A percentile compares a stretch with the other conserved stretches of the same genome.
phyloP scores from a whole-genome alignment of 768 basidiomycete species.

The Boletus vinaceobasis region DNA sequence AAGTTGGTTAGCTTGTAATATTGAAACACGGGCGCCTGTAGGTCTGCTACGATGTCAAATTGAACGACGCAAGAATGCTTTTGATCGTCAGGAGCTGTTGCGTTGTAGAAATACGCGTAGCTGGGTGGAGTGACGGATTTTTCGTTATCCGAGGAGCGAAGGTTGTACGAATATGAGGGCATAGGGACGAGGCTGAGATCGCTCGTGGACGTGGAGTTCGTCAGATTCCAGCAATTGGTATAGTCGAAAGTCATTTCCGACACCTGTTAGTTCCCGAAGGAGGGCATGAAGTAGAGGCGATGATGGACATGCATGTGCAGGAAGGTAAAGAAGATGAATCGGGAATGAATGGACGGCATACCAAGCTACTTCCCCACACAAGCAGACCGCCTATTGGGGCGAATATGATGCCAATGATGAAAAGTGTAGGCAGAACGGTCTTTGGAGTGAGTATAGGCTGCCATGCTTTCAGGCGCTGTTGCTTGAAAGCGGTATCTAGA shows the following conservation, averaged over 20 bases:
- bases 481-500: slow-evolving; percentile 96
- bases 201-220: slow-evolving; percentile 34
- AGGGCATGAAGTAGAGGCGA: neutral
- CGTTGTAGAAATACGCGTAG: slow-evolving; percentile 70
- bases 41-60: slow-evolving; percentile 78
- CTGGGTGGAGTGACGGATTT: slow-evolving; percentile 51
- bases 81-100: slow-evolving; percentile 42
- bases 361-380: slow-evolving; percentile 81
- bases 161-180: slow-evolving; percentile 61
- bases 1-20: slow-evolving; percentile 98
- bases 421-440: slow-evolving; percentile 93
- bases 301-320: neutral
- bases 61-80: slow-evolving; percentile 68
- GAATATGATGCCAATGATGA: slow-evolving; percentile 92
- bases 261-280: slow-evolving; percentile 46
- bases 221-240: slow-evolving; percentile 77
- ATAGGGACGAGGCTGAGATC: slow-evolving; percentile 46
- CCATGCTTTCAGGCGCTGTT: slow-evolving; percentile 99
- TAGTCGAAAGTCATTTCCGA: slow-evolving; percentile 96
- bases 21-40: slow-evolving; percentile 73
- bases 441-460: slow-evolving; percentile 98
- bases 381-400: slow-evolving; percentile 94
- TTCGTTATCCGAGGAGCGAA: slow-evolving; percentile 56
- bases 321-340: slow-evolving; percentile 14
- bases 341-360: slow-evolving; percentile 33